These are phyloP conservation scores for Guyanaporus albipodus DNA, from an alignment of 768 basidiomycete genomes.

Conservation along the genomic window DNA sequence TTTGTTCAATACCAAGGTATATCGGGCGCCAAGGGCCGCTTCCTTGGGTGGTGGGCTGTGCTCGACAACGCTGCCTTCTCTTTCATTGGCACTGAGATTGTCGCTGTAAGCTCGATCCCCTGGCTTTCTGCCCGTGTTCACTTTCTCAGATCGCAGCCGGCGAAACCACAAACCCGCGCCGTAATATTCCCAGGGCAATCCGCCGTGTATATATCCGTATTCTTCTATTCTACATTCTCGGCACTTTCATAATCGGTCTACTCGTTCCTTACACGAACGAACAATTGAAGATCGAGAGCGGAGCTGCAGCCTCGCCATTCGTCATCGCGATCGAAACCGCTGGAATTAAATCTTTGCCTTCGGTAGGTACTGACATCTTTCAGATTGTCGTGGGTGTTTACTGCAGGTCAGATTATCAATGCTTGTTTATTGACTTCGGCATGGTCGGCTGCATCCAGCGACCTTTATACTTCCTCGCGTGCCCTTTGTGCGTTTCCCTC, in stretches of 20 bases:
- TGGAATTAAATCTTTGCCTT: constrained; percentile 84
- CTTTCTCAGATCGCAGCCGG: constrained; percentile 69
- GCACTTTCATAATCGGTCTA: constrained; percentile 76
- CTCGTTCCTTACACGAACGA: constrained; percentile 71
- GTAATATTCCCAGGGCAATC: constrained; percentile 54
- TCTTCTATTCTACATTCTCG: constrained; percentile 68
- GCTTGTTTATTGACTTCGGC: constrained; percentile 83
- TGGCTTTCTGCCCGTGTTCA: not conserved
- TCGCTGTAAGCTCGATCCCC: constrained; percentile 55
- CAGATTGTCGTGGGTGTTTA: constrained; percentile 4
- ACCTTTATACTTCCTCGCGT: constrained; percentile 85
- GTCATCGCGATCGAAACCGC: constrained; percentile 85
- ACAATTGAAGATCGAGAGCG: constrained; percentile 45
- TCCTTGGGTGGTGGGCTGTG: constrained; percentile 68
- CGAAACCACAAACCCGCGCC: constrained; percentile 86
- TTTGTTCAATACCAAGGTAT: constrained; percentile 72
- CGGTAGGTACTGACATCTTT: constrained; percentile 40
- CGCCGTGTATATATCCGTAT: constrained; percentile 72
- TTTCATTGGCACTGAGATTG: constrained; percentile 92
- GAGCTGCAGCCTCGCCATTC: constrained; percentile 77
- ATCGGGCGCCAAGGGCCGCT: constrained; percentile 65
- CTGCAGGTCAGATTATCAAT: constrained; percentile 58
- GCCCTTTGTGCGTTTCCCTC: constrained; percentile 63
- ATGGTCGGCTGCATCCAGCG: constrained; percentile 88
- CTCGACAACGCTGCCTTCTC: constrained; percentile 90